These are phyloP conservation scores for Elsinoe arachidis DNA, from an alignment of 2,329 filamentous ascomycete species.

Conservation along the genomic window DNA sequence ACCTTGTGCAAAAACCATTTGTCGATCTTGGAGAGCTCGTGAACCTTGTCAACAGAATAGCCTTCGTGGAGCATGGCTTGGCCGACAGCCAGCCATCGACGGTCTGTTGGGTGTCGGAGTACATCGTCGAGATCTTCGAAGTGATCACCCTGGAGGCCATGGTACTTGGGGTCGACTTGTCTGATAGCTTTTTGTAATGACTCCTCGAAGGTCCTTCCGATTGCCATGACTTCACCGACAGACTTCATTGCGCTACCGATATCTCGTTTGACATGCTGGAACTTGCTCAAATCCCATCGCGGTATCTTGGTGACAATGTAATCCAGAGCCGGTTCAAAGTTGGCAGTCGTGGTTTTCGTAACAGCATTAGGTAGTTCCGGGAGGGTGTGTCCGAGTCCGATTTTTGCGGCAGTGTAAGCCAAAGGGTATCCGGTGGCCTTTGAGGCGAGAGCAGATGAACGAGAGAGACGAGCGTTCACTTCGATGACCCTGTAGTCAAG, in stretches of 20 bases:
- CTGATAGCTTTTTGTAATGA: constrained; percentile 98
- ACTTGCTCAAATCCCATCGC: constrained; percentile 96
- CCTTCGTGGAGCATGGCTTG: constrained; percentile 97
- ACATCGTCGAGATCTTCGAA: constrained; percentile 89
- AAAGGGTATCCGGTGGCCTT: constrained; percentile 97
- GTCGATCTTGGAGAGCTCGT: constrained; percentile 96
- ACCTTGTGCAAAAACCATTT: constrained; percentile 99
- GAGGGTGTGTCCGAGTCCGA: constrained; percentile 88
- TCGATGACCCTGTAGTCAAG: constrained; percentile 98
- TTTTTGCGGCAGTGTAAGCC: constrained; percentile 96
- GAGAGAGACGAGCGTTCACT: constrained; percentile 95
- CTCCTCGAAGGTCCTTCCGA: constrained; percentile 96
- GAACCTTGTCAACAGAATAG: constrained; percentile 84
- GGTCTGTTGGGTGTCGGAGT: constrained; percentile 86
- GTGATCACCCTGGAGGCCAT: constrained; percentile 90
- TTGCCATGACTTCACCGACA: constrained; percentile 98
- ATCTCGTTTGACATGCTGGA: constrained; percentile 95
- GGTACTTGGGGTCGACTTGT: constrained; percentile 84
- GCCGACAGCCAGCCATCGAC: constrained; percentile 92
- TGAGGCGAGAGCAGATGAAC: constrained; percentile 91
- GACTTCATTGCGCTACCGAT: constrained; percentile 99
- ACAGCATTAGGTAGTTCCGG: constrained; percentile 96
- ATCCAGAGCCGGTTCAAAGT: constrained; percentile 95
- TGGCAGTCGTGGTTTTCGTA: constrained; percentile 96
- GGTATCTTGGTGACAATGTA: constrained; percentile 99